Evolutionary conservation across 2,329 filamentous ascomycete species (phyloP).

Genomic region (Cladophialophora chaetospira): DNA sequence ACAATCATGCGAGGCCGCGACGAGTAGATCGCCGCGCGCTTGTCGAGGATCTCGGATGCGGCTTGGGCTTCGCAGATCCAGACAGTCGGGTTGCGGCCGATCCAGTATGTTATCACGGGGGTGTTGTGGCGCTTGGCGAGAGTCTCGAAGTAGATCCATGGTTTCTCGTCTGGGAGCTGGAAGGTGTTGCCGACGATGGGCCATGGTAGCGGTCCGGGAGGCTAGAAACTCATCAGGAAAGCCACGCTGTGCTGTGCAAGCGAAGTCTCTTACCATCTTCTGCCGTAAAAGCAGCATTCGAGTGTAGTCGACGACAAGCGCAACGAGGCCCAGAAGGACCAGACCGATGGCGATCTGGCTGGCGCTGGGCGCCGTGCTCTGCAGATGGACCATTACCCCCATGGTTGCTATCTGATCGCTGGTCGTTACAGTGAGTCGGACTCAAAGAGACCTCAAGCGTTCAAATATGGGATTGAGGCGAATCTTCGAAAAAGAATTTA

Average conservation of each 20-base stretch:
- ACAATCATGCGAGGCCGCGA: slow-evolving; percentile 37
- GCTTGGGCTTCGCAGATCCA: slow-evolving; percentile 38
- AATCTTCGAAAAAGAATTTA: background rate
- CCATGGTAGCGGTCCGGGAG: slow-evolving; percentile 57
- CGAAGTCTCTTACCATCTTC: slow-evolving; percentile 31
- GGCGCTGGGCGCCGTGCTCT: slow-evolving; percentile 22
- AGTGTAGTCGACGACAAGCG: slow-evolving; percentile 32
- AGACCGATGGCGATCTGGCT: slow-evolving; percentile 23
- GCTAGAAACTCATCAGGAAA: slow-evolving; percentile 39
- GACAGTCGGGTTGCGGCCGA: slow-evolving; percentile 44
- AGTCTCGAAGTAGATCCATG: slow-evolving; percentile 61
- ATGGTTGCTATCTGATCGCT: slow-evolving; percentile 15
- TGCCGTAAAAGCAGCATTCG: slow-evolving; percentile 34
- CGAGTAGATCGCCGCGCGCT: slow-evolving; percentile 39
- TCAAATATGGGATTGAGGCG: background rate
- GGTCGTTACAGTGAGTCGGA: too few species aligned
- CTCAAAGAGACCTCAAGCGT: too few species aligned
- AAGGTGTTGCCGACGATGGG: slow-evolving; percentile 61
- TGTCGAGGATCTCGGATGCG: slow-evolving; percentile 38
- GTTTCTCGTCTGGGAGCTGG: slow-evolving; percentile 56
- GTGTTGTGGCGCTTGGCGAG: slow-evolving; percentile 53
- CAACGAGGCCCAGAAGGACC: slow-evolving; percentile 17
- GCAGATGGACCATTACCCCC: slow-evolving; percentile 27
- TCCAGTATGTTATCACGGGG: slow-evolving; percentile 59
- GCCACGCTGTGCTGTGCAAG: background rate